Evolutionary conservation across 2,329 filamentous ascomycete species (phyloP).

Genomic region (Apiospora sp.): DNA sequence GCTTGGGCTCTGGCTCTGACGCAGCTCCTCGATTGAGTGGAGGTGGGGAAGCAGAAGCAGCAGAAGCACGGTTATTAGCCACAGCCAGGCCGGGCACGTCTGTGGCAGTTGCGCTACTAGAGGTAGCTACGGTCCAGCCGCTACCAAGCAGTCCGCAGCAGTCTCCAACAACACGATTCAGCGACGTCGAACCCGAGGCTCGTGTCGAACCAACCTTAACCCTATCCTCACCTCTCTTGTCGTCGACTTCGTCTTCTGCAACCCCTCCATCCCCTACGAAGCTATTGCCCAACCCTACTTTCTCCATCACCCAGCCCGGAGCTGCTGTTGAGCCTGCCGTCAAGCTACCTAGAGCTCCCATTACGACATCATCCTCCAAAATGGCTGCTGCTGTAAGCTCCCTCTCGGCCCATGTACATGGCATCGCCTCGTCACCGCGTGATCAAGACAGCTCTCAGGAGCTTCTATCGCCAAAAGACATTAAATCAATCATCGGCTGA

Average conservation of each 20-base stretch:
- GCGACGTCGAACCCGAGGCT: conserved; percentile 38
- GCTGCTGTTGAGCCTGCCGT: conserved; percentile 28
- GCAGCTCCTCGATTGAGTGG: not conserved
- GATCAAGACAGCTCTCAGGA: not conserved
- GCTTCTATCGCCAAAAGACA: not conserved
- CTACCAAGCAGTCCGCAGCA: conserved; percentile 15
- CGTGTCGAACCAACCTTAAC: conserved; percentile 42
- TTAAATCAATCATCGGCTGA: not conserved
- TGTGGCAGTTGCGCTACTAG: conserved; percentile 27
- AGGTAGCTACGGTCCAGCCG: conserved; percentile 15
- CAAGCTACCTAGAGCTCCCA: conserved; percentile 35
- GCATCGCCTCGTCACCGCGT: not conserved
- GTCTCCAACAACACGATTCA: conserved; percentile 27
- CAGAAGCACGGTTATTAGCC: not conserved
- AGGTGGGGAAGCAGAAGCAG: conserved; percentile 1
- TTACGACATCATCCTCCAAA: conserved; percentile 49
- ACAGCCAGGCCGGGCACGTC: conserved; percentile 25
- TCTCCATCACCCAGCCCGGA: conserved; percentile 35
- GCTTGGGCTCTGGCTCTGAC: not conserved
- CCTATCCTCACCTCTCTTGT: conserved; percentile 37
- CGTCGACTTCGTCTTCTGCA: conserved; percentile 41
- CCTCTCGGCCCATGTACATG: not conserved
- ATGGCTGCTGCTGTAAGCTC: conserved; percentile 66
- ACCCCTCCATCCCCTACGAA: conserved; percentile 39
- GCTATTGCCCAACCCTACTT: conserved; percentile 39